Evolutionary conservation across 2,329 filamentous ascomycete species (phyloP).

Genomic region (Escovopsis weberi): DNA sequence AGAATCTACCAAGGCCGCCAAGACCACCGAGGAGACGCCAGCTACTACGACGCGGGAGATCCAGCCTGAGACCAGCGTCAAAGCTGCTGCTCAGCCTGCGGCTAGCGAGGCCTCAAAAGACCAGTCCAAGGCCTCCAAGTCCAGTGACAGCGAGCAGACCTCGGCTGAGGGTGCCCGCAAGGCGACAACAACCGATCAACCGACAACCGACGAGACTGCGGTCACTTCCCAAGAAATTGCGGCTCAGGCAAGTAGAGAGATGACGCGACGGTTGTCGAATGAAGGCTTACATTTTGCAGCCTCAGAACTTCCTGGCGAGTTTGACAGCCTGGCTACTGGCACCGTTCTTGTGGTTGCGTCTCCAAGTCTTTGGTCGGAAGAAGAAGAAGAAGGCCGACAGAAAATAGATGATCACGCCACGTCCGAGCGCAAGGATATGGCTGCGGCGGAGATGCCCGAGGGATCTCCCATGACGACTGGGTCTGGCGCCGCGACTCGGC

Average conservation of each 20-base stretch:
- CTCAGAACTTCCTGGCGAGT: constrained; percentile 5
- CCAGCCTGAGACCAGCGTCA: not conserved
- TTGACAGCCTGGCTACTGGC: constrained; percentile 5
- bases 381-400: constrained; percentile 2
- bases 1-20: constrained; percentile 2
- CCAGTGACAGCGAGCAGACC: constrained; percentile 1
- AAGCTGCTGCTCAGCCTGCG: constrained; percentile 1
- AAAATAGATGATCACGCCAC: constrained; percentile 3
- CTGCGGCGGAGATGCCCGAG: constrained; percentile 1
- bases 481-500: constrained; percentile 3
- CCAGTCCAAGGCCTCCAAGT: not conserved
- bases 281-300: constrained; percentile 7
- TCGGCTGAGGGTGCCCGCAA: not conserved
- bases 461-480: constrained; percentile 1
- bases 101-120: not conserved
- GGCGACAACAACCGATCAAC: not conserved
- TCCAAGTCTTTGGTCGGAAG: constrained; percentile 2
- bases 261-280: constrained; percentile 4
- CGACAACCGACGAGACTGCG: constrained; percentile 1
- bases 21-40: constrained; percentile 1
- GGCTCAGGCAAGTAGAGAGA: constrained; percentile 8
- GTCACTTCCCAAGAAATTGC: not conserved
- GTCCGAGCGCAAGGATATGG: constrained; percentile 3
- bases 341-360: constrained; percentile 6
- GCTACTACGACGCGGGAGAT: constrained; percentile 1